Evolutionary conservation across 345 rosid genomes (phyloP), one percentile per base, ranked within the genome.

Genomic region (Brassica cretica): DNA sequence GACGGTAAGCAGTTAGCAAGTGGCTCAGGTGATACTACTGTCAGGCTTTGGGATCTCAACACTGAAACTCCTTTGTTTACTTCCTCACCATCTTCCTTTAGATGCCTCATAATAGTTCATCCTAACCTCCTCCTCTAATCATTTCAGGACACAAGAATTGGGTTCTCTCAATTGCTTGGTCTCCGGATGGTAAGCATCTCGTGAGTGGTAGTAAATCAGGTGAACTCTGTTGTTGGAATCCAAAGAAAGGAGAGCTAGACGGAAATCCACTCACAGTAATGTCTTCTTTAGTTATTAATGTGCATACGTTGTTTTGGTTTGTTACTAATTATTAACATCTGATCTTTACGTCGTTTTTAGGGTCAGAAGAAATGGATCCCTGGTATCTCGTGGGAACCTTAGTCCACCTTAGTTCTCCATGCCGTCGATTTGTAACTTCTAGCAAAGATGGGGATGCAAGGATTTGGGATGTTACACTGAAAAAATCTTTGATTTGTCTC

Each of bases 361-460:
- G 98, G 99, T 35, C 99, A 93, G 85, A 93, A 93, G 84, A 93
- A 95, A 83, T 95, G 99, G 99, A 93, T 95, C 70, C 91, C 97
- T 51, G 98, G 93, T 56, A 89, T 95, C 77, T 91, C 99, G 9
- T 95, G 99, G 98, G 99, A 95, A 81, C 98, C 99, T 2, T 2
- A 72, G 83, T 87, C 56, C 99, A 95, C 74, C 87, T 93, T 82
- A 95, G 76, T 62, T 85, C 98, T 79, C 99, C 98, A n/a, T 87
- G 94, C 59, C 89, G 94, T 71, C 94, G 96, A 68, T 95, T 93
- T 85, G 98, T 93, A 63, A 95, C 94, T 86, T 86, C 93, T 72
- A 89, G 99, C 86, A 93, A 93, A 87, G 99, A 95, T 90, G 98
- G 98, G 8, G 97, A 93, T 89, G 99, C 99, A 14, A 90, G 97